Evolutionary conservation across 352 stramenopile species (phyloP), one percentile per base, ranked within the genome.

Genomic region (Aphanomyces astaci): DNA sequence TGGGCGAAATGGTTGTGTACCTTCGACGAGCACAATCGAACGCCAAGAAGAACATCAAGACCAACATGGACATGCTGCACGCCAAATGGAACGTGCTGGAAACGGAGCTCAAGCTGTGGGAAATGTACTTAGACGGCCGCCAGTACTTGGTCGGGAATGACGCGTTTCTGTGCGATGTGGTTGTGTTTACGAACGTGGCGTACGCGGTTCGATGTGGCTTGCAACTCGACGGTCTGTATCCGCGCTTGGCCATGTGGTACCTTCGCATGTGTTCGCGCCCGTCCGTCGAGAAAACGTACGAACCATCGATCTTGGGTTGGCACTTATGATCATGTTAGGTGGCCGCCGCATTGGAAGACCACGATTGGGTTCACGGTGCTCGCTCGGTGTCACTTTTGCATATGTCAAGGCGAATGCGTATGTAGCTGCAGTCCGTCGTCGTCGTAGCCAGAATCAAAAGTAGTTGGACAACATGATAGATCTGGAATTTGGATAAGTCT

Each of bases 171-270:
- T 91, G 82, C 67, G 85, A 93, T 70, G 90, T 86, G 54, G 87
- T 82, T 67, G 82, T 91, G 46, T 93, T 93, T 68, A 90, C 81
- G 43, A 93, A 93, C 74, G 69, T 93, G n/a, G 85, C 85, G 5
- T 93, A 93, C 71, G 85, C 85, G 24, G 85, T 93, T 51, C 80
- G 85, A n/a, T 93, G 85, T 75, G 85, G 85, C 2, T 67, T 93
- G 36, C 85, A 91, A 60, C 80, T 93, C 49, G 85, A 93, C 32
- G 85, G 83, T 19, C 75, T 93, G 0, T 93, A 91, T 66, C 85
- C 85, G 45, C 78, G 81, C 4, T 71, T 93, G 49, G 85, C 85
- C 22, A 87, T 82, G 74, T 88, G 90, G 31, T 93, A 93, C 73
- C 75, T 88, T 62, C 81, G 81, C 1, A 69, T 93, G 57, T 90